Evolutionary conservation across 139 green algal genomes (phyloP), one percentile per base, ranked within the genome.

Genomic region (Diplosphaera chodatii): DNA sequence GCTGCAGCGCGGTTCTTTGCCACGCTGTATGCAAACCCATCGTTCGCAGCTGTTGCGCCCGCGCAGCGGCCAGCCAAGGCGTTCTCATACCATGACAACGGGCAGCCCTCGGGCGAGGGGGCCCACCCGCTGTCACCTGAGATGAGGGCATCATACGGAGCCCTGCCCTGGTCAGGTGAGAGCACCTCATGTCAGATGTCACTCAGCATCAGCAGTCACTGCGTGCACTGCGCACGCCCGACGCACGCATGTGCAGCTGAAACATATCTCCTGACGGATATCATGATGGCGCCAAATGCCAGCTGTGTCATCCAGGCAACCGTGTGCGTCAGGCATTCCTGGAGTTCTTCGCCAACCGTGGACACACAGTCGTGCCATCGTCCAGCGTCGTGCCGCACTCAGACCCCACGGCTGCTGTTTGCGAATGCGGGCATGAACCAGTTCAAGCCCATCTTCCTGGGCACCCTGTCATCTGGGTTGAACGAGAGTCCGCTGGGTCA

Each of bases 401-500:
- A 73, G 94, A 99, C 83, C 94, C 94, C 55, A 98, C 94, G 3
- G n/a, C 86, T 99, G 63, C 92, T 99, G 33, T 99, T 99, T 83
- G 90, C 93, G 32, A 99, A 99, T 78, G 93, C 94, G 13, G 94
- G 94, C 71, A 97, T 97, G 93, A 99, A 99, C 86, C 94, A 98
- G 89, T 97, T 92, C 86, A 96, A 97, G 85, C 80, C 90, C 71
- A 94, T 94, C 79, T 82, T 83, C 40, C 71, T 95, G 69, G 91
- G 91, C 20, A 91, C 85, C 1, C 90, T 92, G 3, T n/a, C n/a
- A n/a, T n/a, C n/a, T n/a, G n/a, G n/a, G n/a, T n/a, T n/a, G n/a
- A n/a, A n/a, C n/a, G n/a, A n/a, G n/a, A n/a, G n/a, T n/a, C n/a
- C n/a, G n/a, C n/a, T n/a, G n/a, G n/a, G n/a, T n/a, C n/a, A n/a